Conservation (phyloP, 176 grass and related monocot species). For the Saccharum spontaneum region DNA sequence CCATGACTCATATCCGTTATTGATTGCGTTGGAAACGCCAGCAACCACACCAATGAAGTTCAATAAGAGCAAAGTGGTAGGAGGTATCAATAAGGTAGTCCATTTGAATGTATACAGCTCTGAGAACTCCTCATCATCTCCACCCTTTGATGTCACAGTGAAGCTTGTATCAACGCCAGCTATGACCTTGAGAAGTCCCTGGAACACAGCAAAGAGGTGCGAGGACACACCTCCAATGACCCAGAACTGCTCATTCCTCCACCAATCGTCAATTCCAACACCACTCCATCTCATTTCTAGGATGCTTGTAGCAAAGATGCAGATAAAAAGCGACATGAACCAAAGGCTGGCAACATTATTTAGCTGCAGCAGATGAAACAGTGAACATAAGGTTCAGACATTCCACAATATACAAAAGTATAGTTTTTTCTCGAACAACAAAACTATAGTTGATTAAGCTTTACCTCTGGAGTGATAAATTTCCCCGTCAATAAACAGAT, state of each 20-base stretch:
- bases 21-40: conserved; percentile 68
- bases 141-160: conserved; percentile 74
- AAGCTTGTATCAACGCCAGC: conserved; percentile 74
- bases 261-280: conserved; percentile 68
- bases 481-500: conserved; percentile 68
- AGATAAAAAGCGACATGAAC: conserved; percentile 80
- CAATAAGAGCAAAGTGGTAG: conserved; percentile 61
- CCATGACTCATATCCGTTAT: conserved; percentile 80
- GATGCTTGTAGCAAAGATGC: conserved; percentile 70
- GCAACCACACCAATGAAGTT: conserved; percentile 73
- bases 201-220: conserved; percentile 72
- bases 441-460: not conserved
- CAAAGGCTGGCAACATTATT: conserved; percentile 71
- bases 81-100: conserved; percentile 76
- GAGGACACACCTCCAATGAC: conserved; percentile 74
- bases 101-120: conserved; percentile 79
- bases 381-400: not conserved
- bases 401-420: not conserved
- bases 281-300: conserved; percentile 87
- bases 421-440: not conserved
- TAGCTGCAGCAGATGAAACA: conserved; percentile 43
- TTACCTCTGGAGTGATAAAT: conserved; percentile 72
- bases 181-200: conserved; percentile 72
- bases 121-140: conserved; percentile 69
- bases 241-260: conserved; percentile 85